phyloP scores from a whole-genome alignment of 2,329 filamentous ascomycete genomes.

The Colletotrichum sp. region DNA sequence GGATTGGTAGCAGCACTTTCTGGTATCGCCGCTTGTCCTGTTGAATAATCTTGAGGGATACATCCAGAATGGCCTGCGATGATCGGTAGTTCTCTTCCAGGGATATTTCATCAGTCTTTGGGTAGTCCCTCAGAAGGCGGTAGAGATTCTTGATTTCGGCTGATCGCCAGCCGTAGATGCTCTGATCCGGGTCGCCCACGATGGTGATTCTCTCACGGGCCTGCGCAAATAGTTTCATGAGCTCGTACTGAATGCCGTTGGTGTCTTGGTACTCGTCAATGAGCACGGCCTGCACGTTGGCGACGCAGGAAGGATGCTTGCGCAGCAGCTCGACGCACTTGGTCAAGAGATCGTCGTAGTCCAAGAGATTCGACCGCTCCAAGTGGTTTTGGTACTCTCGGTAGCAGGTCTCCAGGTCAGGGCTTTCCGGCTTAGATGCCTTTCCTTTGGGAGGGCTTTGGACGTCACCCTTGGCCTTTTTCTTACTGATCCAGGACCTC shows the following conservation, averaged over 20 bases:
- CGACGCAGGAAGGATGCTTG: slow-evolving; percentile 78
- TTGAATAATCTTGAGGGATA: slow-evolving; percentile 86
- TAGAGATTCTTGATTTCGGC: slow-evolving; percentile 90
- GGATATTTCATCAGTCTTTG: slow-evolving; percentile 79
- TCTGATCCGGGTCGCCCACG: slow-evolving; percentile 96
- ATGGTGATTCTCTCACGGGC: slow-evolving; percentile 80
- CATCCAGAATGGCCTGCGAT: slow-evolving; percentile 80
- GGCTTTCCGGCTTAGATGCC: slow-evolving; percentile 42
- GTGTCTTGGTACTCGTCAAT: slow-evolving; percentile 99
- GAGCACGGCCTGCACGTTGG: slow-evolving; percentile 87
- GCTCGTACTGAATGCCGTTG: slow-evolving; percentile 91
- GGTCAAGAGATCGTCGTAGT: slow-evolving; percentile 92
- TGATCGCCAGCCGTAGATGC: slow-evolving; percentile 94
- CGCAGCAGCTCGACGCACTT: slow-evolving; percentile 81
- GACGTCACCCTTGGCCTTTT: slow-evolving; percentile 61
- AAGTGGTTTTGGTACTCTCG: slow-evolving; percentile 80
- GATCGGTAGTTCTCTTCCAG: slow-evolving; percentile 96
- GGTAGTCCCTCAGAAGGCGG: slow-evolving; percentile 78
- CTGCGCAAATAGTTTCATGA: slow-evolving; percentile 88
- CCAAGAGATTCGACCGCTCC: slow-evolving; percentile 78
- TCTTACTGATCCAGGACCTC: slow-evolving; percentile 77
- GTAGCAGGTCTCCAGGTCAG: slow-evolving; percentile 73
- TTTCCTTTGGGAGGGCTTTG: slow-evolving; percentile 29
- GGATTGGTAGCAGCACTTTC: slow-evolving; percentile 81
- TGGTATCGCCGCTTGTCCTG: slow-evolving; percentile 83